phyloP scores from a whole-genome alignment of 1,284 basidiomycete species.

The Neolentinus lepideus region DNA sequence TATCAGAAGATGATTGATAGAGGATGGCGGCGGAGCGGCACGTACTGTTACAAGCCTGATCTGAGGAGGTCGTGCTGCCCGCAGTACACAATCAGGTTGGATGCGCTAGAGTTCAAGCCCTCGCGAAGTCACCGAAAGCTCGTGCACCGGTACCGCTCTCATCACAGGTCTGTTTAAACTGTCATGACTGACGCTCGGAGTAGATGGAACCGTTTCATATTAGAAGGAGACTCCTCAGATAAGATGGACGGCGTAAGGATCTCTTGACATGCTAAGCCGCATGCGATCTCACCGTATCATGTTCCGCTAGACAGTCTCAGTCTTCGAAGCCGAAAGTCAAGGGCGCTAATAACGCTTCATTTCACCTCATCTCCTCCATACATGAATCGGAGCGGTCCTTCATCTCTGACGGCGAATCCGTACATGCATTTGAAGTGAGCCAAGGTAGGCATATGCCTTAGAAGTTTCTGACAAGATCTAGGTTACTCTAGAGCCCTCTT shows the following conservation, averaged over 20 bases:
- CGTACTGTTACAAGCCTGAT: constrained; percentile 81
- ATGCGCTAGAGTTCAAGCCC: constrained; percentile 63
- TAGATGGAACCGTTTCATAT: constrained; percentile 74
- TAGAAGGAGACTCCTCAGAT: constrained; percentile 38
- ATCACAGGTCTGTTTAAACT: not conserved
- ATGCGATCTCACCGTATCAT: not conserved
- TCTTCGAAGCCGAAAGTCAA: constrained; percentile 16
- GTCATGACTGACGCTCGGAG: constrained; percentile 8
- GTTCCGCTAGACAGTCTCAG: constrained; percentile 1
- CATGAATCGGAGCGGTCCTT: constrained; percentile 35
- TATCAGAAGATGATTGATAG: constrained; percentile 81
- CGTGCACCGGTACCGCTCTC: constrained; percentile 51
- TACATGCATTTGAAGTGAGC: constrained; percentile 48
- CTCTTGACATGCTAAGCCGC: constrained; percentile 3
- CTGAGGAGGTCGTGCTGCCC: constrained; percentile 82
- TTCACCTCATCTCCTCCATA: constrained; percentile 37
- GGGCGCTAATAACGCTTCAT: constrained; percentile 7
- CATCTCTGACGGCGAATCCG: constrained; percentile 15
- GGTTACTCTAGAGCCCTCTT: constrained; percentile 71
- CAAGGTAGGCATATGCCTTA: too few species aligned
- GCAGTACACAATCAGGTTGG: constrained; percentile 88
- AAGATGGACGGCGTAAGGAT: constrained; percentile 12
- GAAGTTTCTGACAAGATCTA: too few species aligned
- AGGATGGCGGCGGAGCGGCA: constrained; percentile 86
- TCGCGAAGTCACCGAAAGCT: constrained; percentile 79